phyloP scores from a whole-genome alignment of 1,139 yeast species.

The Lodderomyces elongisporus region DNA sequence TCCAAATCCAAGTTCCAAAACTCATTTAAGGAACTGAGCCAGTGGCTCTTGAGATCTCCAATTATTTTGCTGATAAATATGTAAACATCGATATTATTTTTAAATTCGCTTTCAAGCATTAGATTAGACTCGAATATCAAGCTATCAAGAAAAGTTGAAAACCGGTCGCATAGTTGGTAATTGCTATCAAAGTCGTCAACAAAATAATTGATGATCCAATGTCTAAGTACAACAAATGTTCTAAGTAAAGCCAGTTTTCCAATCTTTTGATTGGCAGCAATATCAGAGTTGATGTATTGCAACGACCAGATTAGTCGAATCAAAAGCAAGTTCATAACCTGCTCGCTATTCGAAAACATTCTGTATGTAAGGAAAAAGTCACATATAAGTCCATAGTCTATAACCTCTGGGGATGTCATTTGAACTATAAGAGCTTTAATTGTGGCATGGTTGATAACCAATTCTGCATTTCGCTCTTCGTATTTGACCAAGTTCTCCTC shows the following conservation, averaged over 20 bases:
- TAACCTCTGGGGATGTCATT: conserved; percentile 70
- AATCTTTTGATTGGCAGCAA: conserved; percentile 33
- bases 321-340: conserved; percentile 56
- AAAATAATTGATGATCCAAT: conserved; percentile 80
- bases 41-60: conserved; percentile 43
- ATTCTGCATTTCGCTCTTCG: conserved; percentile 29
- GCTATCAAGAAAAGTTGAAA: conserved; percentile 47
- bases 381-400: conserved; percentile 72
- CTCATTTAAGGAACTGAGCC: conserved; percentile 31
- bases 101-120: conserved; percentile 9
- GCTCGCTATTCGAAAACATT: conserved; percentile 54
- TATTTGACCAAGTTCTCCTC: conserved; percentile 28
- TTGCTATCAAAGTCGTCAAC: conserved; percentile 60
- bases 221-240: conserved; percentile 81
- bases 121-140: conserved; percentile 32
- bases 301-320: conserved; percentile 74
- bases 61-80: conserved; percentile 37
- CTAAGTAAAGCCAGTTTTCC: conserved; percentile 75
- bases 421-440: conserved; percentile 60
- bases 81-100: conserved; percentile 6
- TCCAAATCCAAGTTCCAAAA: conserved; percentile 30
- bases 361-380: conserved; percentile 87
- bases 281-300: conserved; percentile 33
- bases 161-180: conserved; percentile 39
- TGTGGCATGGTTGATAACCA: conserved; percentile 38